Percentiles rank a stretch among this genome's conserved stretches.
These are phyloP conservation scores for Kodamaea fungicola DNA, from an alignment of 1,139 yeast species.

Conservation along the genomic window DNA sequence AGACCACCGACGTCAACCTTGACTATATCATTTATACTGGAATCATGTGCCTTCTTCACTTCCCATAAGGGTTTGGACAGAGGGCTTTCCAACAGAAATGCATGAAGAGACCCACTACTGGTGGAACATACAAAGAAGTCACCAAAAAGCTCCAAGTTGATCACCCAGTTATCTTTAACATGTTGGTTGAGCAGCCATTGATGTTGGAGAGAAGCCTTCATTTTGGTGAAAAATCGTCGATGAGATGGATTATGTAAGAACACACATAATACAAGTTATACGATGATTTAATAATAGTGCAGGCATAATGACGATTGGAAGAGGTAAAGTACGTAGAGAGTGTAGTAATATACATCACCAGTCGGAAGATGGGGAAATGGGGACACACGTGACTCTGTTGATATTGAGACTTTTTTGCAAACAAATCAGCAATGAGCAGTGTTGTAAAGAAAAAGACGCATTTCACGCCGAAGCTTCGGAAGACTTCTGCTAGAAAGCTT, in stretches of 20 bases:
- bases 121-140: conserved; percentile 44
- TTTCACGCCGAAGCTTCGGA: conserved; percentile 39
- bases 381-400: conserved; percentile 1
- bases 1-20: conserved; percentile 22
- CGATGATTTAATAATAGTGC: no score
- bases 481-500: conserved; percentile 21
- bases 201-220: conserved; percentile 9
- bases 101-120: conserved; percentile 45
- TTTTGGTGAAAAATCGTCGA: neutral
- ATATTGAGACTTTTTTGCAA: neutral
- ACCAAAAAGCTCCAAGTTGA: conserved; percentile 34
- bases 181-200: conserved; percentile 17
- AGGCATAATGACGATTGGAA: no score
- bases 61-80: conserved; percentile 12
- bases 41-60: conserved; percentile 32
- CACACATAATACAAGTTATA: no score
- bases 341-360: no score
- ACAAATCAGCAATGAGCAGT: conserved; percentile 41
- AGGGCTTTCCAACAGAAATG: conserved; percentile 26
- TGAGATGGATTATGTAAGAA: no score
- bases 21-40: conserved; percentile 31
- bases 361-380: neutral
- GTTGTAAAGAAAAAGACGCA: conserved; percentile 43
- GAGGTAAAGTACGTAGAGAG: no score
- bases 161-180: conserved; percentile 44